Conservation (phyloP, 805 yeast species). For the Saccharomycopsis capsularis region DNA sequence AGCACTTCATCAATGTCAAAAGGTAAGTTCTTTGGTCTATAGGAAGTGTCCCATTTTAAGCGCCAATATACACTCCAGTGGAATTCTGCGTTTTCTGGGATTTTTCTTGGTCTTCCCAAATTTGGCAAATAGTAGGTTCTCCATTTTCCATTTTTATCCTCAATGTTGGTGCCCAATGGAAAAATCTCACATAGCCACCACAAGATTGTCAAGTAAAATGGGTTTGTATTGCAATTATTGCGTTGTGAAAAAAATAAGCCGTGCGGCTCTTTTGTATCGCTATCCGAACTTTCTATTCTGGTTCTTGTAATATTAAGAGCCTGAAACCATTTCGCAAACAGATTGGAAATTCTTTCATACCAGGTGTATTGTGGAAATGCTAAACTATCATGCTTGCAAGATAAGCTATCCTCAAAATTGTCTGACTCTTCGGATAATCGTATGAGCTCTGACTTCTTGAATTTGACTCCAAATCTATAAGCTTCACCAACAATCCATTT, state of each 20-base stretch:
- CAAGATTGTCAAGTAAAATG: conserved; percentile 25
- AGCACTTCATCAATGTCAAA: conserved; percentile 24
- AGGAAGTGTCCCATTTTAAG: conserved; percentile 38
- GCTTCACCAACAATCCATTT: conserved; percentile 59
- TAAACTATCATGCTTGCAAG: conserved; percentile 48
- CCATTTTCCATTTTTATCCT: conserved; percentile 45
- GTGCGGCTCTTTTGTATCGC: no score
- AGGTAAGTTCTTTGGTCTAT: conserved; percentile 41
- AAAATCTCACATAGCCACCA: conserved; percentile 63
- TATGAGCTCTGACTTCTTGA: conserved; percentile 35
- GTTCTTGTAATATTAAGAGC: not conserved
- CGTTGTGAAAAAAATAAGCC: no score
- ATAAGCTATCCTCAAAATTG: conserved; percentile 35
- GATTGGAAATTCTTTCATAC: not conserved
- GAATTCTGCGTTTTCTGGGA: conserved; percentile 41
- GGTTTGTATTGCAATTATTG: not conserved
- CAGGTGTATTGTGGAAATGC: conserved; percentile 23
- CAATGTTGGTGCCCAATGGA: conserved; percentile 50
- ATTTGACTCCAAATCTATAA: conserved; percentile 41
- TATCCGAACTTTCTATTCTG: not conserved
- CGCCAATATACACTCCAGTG: conserved; percentile 67
- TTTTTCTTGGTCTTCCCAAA: conserved; percentile 43
- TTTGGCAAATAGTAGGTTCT: conserved; percentile 45
- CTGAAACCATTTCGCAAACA: not conserved
- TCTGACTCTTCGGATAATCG: conserved; percentile 37